Base-by-base conservation (phyloP, 2,329 filamentous ascomycete genomes). In the Pseudogymnoascus verrucosus region DNA sequence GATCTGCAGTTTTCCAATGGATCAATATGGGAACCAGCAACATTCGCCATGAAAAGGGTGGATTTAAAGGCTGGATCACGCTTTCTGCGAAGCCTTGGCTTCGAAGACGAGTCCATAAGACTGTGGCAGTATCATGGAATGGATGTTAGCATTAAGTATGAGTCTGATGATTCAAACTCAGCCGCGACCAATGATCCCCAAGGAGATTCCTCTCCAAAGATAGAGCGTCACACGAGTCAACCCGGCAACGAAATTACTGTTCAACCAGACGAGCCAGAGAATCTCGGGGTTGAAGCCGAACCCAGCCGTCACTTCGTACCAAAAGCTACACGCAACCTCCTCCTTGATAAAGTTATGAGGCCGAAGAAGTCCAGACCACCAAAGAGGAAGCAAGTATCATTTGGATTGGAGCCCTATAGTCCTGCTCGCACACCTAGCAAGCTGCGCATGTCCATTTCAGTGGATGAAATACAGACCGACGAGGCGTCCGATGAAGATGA, bases 1-100 rank as follows among this genome's bases (percentile, higher is more conserved):
- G 28, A 57, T 57, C 28, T 12, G 11, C 51, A 57, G 28, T 36
- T 57, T 57, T 57, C 51, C 59, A 10, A 40, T 11, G 59, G 59
- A 40, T 61, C 34, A 61, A 16, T 40, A 40, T 39, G 59, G 39
- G 59, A 61, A 28, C 26, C 51, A 36, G 28, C 28, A 57, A 57
- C 51, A 8, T 34, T 57, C n/a, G 10, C 4, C n/a, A 40, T 39
- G 59, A 61, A 42, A 21, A 40, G 12, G n/a, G 59, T 39, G 34
- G 39, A 61, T 26, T 19, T 39, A 26, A 61, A 31, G 59, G 59
- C 59, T 4, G 39, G 59, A 40, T 11, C 19, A 14, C 34, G 59
- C 34, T 61, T 42, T 26, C 19, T 39, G 36, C 5, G 8, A 4
- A 61, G 34, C 19, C 34, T 39, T 11, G 59, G 34, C 19, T 42